Evolutionary conservation across 768 basidiomycete species (phyloP).

Genomic region (Austroboletus eburneus): DNA sequence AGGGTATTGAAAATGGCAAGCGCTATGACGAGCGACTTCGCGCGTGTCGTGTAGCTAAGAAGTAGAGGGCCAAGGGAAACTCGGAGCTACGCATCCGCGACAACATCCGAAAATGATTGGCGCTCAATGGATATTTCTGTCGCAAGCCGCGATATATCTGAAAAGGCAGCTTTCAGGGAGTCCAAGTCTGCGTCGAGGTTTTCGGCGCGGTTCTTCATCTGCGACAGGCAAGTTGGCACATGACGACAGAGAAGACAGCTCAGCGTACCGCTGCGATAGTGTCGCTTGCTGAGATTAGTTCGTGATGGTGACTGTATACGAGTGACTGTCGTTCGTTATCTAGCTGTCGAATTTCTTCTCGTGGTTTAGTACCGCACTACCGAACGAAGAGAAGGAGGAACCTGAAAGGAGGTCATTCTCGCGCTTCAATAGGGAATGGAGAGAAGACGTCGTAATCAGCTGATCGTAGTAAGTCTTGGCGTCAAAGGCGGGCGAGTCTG

Average conservation of each 20-base stretch:
- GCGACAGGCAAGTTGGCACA: conserved; percentile 1
- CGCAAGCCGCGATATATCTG: conserved; percentile 77
- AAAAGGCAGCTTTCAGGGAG: conserved; percentile 73
- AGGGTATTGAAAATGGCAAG: too few species aligned
- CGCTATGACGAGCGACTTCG: background rate
- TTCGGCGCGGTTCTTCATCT: conserved; percentile 91
- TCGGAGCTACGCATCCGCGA: background rate
- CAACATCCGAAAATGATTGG: background rate
- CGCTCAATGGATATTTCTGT: conserved; percentile 59
- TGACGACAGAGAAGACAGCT: background rate
- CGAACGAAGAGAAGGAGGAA: conserved; percentile 18
- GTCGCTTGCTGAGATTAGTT: conserved; percentile 89
- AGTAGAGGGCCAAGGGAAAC: background rate
- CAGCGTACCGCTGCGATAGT: conserved; percentile 76
- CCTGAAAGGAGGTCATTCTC: conserved; percentile 82
- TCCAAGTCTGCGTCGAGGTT: conserved; percentile 83
- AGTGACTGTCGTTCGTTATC: conserved; percentile 87
- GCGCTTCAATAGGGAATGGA: conserved; percentile 67
- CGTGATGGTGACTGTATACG: conserved; percentile 94
- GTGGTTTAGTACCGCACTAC: conserved; percentile 4
- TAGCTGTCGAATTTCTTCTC: conserved; percentile 76
- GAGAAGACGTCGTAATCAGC: conserved; percentile 74
- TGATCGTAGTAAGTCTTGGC: conserved; percentile 83
- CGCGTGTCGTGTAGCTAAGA: background rate
- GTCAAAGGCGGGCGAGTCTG: conserved; percentile 81